Evolutionary conservation across 352 stramenopile genomes (phyloP).

Genomic region (Salisapilia sapeloensis): DNA sequence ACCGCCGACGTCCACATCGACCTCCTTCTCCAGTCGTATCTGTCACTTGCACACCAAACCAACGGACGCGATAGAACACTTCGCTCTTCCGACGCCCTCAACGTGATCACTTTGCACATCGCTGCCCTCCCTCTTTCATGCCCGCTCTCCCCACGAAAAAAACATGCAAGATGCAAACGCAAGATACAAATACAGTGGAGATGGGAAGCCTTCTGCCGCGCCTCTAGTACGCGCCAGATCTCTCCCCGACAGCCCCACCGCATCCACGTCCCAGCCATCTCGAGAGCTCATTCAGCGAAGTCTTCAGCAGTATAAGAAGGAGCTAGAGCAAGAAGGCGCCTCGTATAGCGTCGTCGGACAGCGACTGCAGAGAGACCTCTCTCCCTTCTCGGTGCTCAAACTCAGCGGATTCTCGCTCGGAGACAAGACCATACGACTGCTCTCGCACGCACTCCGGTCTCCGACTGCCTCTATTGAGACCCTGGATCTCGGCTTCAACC

Average conservation of each 20-base stretch:
- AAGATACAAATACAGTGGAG: too few species aligned
- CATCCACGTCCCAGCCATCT: slow-evolving; percentile 8
- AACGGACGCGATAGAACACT: too few species aligned
- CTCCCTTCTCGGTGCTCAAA: slow-evolving; percentile 48
- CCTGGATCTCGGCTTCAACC: slow-evolving; percentile 67
- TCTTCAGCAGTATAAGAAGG: slow-evolving; percentile 31
- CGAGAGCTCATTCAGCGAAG: slow-evolving; percentile 47
- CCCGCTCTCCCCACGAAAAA: too few species aligned
- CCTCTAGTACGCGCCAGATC: too few species aligned
- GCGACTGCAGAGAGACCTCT: slow-evolving; percentile 32
- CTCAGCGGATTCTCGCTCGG: slow-evolving; percentile 66
- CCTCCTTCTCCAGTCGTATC: too few species aligned
- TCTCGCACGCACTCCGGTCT: slow-evolving; percentile 27
- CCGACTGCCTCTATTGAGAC: slow-evolving; percentile 22
- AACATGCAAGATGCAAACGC: too few species aligned
- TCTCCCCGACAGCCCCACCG: neutral
- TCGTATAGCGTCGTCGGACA: slow-evolving; percentile 16
- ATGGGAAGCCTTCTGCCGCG: too few species aligned
- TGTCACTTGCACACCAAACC: too few species aligned
- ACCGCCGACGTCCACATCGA: too few species aligned
- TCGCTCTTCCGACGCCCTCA: too few species aligned
- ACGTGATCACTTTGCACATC: too few species aligned
- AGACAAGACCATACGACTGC: slow-evolving; percentile 33
- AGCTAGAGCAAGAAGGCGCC: slow-evolving; percentile 11
- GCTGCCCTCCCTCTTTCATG: too few species aligned